A percentile compares a stretch with the other conserved stretches of the same genome.
These are phyloP conservation scores for Tetracladium marchalianum DNA, from an alignment of 495 filamentous ascomycete genomes.

Conservation along the genomic window DNA sequence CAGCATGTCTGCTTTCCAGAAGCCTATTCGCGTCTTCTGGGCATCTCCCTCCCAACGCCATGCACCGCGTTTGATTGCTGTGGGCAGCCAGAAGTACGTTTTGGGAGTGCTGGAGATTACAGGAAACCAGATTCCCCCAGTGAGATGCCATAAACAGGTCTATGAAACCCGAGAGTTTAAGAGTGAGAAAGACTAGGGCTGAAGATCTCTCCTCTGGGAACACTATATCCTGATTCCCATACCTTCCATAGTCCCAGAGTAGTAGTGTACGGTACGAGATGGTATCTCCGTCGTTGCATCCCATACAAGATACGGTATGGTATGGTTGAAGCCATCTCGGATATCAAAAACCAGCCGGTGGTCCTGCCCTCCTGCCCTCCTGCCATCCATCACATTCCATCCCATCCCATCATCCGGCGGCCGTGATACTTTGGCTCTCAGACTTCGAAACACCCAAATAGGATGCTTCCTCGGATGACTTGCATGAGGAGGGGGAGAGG, in stretches of 20 bases:
- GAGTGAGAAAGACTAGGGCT: slow-evolving; percentile 5
- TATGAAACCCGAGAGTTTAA: slow-evolving; percentile 4
- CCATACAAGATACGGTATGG: not conserved
- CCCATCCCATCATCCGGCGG: too few species aligned
- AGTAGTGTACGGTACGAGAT: not conserved
- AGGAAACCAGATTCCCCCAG: slow-evolving; percentile 11
- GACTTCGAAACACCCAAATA: too few species aligned
- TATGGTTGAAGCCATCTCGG: not conserved
- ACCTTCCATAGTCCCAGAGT: not conserved
- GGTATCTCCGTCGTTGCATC: not conserved
- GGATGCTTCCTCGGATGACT: slow-evolving; percentile 6
- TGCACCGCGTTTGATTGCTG: slow-evolving; percentile 8
- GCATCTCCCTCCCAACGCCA: slow-evolving; percentile 16
- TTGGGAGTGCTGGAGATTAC: slow-evolving; percentile 11
- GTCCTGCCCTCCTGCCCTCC: too few species aligned
- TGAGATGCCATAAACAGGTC: slow-evolving; percentile 6
- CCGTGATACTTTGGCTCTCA: too few species aligned
- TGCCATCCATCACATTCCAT: too few species aligned
- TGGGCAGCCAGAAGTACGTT: too few species aligned
- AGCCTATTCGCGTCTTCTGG: slow-evolving; percentile 6
- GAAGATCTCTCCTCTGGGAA: slow-evolving; percentile 1
- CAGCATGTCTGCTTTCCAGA: slow-evolving; percentile 10
- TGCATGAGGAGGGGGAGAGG: slow-evolving; percentile 5
- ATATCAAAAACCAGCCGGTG: not conserved
- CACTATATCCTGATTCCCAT: not conserved